Evolutionary conservation across 371 early-diverging fungal species (phyloP).

Genomic region (Massospora cicadina): DNA sequence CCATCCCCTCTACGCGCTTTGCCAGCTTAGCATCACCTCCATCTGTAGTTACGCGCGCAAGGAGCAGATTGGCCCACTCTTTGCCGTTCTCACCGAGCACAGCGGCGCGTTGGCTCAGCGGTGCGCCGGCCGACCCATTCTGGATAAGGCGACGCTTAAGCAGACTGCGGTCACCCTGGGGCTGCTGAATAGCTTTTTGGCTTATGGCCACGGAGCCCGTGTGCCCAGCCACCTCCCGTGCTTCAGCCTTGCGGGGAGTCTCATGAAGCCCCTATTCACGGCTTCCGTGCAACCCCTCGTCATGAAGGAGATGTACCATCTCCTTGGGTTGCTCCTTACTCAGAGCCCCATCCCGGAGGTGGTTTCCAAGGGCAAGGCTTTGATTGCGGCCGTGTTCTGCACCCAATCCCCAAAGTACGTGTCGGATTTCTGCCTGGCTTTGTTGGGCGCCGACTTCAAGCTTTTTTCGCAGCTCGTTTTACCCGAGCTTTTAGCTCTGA

Average conservation of each 20-base stretch:
- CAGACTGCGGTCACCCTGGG: not conserved
- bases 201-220: not conserved
- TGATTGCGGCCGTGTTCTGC: not conserved
- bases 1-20: not conserved
- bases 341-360: not conserved
- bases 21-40: conserved; percentile 22
- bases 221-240: not conserved
- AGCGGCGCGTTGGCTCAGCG: not conserved
- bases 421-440: not conserved
- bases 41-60: conserved; percentile 6
- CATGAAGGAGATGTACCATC: not conserved
- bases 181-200: not conserved
- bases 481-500: not conserved
- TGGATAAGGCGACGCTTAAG: not conserved
- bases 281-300: not conserved
- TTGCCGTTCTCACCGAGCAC: not conserved
- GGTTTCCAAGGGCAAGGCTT: not conserved
- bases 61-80: not conserved
- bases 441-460: not conserved
- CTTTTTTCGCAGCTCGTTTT: conserved; percentile 2
- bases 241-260: not conserved
- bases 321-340: not conserved
- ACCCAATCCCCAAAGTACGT: not conserved
- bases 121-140: not conserved
- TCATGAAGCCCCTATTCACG: not conserved